Conservation (phyloP, 1,284 basidiomycete genomes). For the Rhodofomes roseus region DNA sequence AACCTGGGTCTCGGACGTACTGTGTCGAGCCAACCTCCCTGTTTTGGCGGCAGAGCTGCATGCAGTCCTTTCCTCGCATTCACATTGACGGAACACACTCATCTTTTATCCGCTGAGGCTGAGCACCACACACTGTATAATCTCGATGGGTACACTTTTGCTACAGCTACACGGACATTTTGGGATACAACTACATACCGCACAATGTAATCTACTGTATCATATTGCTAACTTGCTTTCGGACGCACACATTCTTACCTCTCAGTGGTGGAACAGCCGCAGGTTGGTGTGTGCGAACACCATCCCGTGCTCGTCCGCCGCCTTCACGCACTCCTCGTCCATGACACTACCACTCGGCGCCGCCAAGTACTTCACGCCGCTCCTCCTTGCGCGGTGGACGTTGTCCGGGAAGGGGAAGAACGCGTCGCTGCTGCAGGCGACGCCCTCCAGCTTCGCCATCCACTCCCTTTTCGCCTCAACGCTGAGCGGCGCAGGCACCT, state of each 20-base stretch:
- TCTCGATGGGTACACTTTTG: background rate
- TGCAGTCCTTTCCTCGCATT: background rate
- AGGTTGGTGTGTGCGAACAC: slow-evolving; percentile 86
- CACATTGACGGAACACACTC: too few species aligned
- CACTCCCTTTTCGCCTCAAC: slow-evolving; percentile 65
- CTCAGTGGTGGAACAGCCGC: slow-evolving; percentile 79
- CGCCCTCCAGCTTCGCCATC: slow-evolving; percentile 76
- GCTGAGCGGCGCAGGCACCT: slow-evolving; percentile 65
- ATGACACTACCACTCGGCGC: slow-evolving; percentile 96
- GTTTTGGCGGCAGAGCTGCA: background rate
- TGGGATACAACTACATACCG: background rate
- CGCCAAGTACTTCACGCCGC: slow-evolving; percentile 89
- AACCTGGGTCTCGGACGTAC: background rate
- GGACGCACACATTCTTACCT: background rate
- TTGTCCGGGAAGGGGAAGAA: slow-evolving; percentile 99
- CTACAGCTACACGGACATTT: background rate
- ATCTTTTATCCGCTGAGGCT: too few species aligned
- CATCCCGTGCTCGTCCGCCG: slow-evolving; percentile 87
- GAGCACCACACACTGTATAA: background rate
- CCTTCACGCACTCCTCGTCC: slow-evolving; percentile 94
- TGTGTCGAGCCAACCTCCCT: background rate
- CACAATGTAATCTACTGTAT: background rate
- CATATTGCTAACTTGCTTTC: background rate
- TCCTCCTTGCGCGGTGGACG: slow-evolving; percentile 89
- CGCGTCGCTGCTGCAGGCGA: slow-evolving; percentile 93